Base-by-base conservation (phyloP, 2,329 filamentous ascomycete species). In the Aspergillus sp. region DNA sequence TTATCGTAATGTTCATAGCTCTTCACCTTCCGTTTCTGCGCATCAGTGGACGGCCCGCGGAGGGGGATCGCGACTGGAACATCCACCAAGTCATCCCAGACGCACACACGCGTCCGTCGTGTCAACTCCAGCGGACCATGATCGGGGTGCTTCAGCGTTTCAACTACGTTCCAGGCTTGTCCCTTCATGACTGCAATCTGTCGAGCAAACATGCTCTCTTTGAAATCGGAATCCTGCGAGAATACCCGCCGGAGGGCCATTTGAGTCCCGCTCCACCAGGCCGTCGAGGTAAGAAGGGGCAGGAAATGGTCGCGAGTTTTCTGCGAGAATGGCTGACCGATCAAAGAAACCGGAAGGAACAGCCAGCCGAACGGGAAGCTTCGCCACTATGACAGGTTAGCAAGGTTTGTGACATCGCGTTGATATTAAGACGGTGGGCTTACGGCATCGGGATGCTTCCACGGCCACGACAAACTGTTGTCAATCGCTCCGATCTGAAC, bases 131-230 rank as follows among this genome's bases (percentile, higher is more conserved):
- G 81, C 0, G 95, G 95, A 0, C 95, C 95, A 72, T 98, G 94
- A 71, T 98, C 95, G 0, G 87, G 83, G 17, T 90, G 90, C 75
- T 99, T 99, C 62, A 99, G 83, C 0, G 95, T 97, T 79, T 99
- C 95, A 4, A 99, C 95, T 0, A 99, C 95, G 73, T 99, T 99
- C 92, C 95, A 99, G 0, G 95, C 95, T 74, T 99, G 95, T 10
- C 95, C 95, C 78, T 99, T 99, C 92, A 99, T 96, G 61, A 99
- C 95, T 1, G 95, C 94, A 63, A 99, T 96, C 73, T 99, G 95
- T 66, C 91, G 88, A n/a, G 92, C 92, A 78, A 96, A 99, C 95
- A 99, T 99, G 77, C 91, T 90, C 79, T 99, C 95, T 74, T 98
- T 92, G 76, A 99, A 99, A 77, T 99, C 95, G 2, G 89, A 88